Conservation (phyloP, 192 early-diverging fungal species). For the Paraglomus occultum region DNA sequence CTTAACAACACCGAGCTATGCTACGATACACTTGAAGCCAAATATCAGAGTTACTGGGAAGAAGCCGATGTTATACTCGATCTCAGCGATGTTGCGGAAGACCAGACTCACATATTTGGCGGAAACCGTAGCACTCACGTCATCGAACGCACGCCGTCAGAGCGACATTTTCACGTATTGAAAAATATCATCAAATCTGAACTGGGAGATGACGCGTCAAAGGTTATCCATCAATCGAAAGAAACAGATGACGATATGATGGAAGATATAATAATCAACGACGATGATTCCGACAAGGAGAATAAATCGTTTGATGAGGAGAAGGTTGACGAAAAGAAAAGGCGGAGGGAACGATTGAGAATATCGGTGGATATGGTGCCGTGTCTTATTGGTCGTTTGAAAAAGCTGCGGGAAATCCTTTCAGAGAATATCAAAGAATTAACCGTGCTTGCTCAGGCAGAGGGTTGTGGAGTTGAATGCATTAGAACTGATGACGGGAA, state of each 20-base stretch:
- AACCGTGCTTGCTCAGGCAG: conserved; percentile 31
- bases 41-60: conserved; percentile 42
- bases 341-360: conserved; percentile 38
- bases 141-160: conserved; percentile 39
- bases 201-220: conserved; percentile 31
- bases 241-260: conserved; percentile 24
- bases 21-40: conserved; percentile 25
- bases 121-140: conserved; percentile 27
- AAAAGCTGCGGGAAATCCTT: conserved; percentile 34
- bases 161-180: conserved; percentile 41
- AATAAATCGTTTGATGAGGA: not conserved
- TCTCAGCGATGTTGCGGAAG: conserved; percentile 40
- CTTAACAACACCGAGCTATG: too few relatives aligned
- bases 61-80: conserved; percentile 46
- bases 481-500: too few relatives aligned
- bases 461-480: not conserved
- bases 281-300: conserved; percentile 9
- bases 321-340: conserved; percentile 11
- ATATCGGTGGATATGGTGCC: conserved; percentile 44
- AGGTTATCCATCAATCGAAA: too few relatives aligned
- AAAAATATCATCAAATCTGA: conserved; percentile 40
- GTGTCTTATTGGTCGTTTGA: conserved; percentile 38
- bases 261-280: conserved; percentile 24
- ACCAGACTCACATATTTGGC: conserved; percentile 33
- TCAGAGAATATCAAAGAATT: conserved; percentile 37